phyloP scores from a whole-genome alignment of 78 protist genomes.

The Cavenderia fasciculata region DNA sequence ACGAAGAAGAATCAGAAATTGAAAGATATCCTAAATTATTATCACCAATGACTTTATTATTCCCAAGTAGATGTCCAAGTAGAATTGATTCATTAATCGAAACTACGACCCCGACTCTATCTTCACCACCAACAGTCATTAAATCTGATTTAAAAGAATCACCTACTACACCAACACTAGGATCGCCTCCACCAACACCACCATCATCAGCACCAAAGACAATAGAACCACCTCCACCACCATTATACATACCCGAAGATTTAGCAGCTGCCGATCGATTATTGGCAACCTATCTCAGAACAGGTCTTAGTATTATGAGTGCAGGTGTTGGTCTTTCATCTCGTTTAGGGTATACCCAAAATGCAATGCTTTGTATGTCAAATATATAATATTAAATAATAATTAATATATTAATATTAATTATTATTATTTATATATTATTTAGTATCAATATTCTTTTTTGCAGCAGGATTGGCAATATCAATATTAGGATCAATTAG shows the following conservation, averaged over 20 bases:
- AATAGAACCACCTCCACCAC: not conserved
- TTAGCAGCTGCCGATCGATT: constrained; percentile 18
- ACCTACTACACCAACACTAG: not conserved
- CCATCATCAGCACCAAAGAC: not conserved
- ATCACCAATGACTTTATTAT: not conserved
- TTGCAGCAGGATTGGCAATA: no score
- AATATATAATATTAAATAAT: no score
- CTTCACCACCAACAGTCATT: not conserved
- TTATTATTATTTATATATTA: not conserved
- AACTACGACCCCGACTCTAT: not conserved
- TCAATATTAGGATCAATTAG: no score
- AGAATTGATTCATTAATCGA: not conserved
- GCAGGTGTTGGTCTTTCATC: not conserved
- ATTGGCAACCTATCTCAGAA: constrained; percentile 26
- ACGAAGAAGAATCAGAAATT: not conserved
- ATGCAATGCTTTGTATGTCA: not conserved
- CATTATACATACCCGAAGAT: constrained; percentile 8
- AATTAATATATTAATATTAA: no score
- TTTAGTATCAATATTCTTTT: no score
- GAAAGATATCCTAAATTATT: not conserved
- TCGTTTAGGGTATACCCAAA: not conserved
- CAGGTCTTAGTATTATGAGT: constrained; percentile 1
- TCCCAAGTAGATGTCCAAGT: not conserved
- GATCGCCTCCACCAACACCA: not conserved
- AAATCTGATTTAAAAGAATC: not conserved